These are phyloP conservation scores for Tolypocladium endophyticum DNA, from an alignment of 2,329 filamentous ascomycete genomes.

Conservation along the genomic window DNA sequence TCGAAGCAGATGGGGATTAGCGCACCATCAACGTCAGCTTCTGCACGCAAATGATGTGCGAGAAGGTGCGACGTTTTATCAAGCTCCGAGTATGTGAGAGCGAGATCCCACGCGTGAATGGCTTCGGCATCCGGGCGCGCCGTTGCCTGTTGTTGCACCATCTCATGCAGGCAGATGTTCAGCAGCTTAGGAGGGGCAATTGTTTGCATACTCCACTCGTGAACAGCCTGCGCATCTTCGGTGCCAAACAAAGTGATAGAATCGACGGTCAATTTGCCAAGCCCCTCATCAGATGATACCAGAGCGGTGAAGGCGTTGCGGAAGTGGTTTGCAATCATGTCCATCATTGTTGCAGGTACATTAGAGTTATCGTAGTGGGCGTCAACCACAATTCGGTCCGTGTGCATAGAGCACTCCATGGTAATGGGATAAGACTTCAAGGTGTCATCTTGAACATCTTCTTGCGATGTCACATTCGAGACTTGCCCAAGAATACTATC, in stretches of 20 bases:
- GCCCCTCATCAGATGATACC: background rate
- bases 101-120: background rate
- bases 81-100: background rate
- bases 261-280: background rate
- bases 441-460: background rate
- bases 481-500: background rate
- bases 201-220: background rate
- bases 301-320: background rate
- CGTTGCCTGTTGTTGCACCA: background rate
- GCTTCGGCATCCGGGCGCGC: background rate
- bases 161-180: background rate
- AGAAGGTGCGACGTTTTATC: background rate
- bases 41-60: background rate
- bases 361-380: background rate
- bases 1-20: slow-evolving; percentile 5
- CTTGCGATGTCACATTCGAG: background rate
- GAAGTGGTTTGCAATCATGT: background rate
- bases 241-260: background rate
- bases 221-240: background rate
- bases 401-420: background rate
- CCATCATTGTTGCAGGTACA: background rate
- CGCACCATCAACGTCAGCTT: background rate
- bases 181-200: background rate
- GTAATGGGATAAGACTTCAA: background rate
- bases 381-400: background rate